Percentiles rank a stretch among this genome's conserved stretches.
Evolutionary conservation across 345 rosid species (phyloP).

Genomic region (Camelina neglecta): DNA sequence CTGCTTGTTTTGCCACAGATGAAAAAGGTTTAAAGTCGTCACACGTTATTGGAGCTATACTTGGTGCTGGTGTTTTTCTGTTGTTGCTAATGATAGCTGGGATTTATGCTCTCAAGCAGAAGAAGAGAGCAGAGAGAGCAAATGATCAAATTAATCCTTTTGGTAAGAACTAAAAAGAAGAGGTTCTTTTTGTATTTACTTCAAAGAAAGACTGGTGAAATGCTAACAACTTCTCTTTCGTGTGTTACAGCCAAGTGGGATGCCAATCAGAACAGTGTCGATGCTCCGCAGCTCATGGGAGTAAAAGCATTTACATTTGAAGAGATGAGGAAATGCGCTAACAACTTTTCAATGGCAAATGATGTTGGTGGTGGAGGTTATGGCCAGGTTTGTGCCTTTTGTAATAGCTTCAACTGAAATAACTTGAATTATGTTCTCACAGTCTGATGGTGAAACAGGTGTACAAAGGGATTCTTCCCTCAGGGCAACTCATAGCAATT

Average conservation of each 20-base stretch:
- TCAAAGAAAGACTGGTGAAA: neutral
- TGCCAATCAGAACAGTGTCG: neutral
- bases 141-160: conserved; percentile 40
- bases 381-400: conserved; percentile 7
- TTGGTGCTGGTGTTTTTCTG: neutral
- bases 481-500: conserved; percentile 57
- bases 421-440: no score
- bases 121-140: conserved; percentile 15
- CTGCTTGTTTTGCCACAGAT: neutral
- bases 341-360: conserved; percentile 8
- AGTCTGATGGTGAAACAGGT: conserved; percentile 47
- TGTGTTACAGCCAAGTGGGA: conserved; percentile 11
- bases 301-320: conserved; percentile 13
- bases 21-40: conserved; percentile 42
- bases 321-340: conserved; percentile 3
- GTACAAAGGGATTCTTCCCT: conserved; percentile 62
- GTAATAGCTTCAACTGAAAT: no score
- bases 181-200: neutral
- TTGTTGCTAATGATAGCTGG: neutral
- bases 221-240: neutral
- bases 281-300: conserved; percentile 1
- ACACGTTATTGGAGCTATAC: neutral
- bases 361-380: conserved; percentile 12
- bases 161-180: neutral
- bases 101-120: conserved; percentile 3